Base-by-base conservation (phyloP, 225 moss, liverwort and hornwort genomes). In the Rhytidiadelphus loreus region DNA sequence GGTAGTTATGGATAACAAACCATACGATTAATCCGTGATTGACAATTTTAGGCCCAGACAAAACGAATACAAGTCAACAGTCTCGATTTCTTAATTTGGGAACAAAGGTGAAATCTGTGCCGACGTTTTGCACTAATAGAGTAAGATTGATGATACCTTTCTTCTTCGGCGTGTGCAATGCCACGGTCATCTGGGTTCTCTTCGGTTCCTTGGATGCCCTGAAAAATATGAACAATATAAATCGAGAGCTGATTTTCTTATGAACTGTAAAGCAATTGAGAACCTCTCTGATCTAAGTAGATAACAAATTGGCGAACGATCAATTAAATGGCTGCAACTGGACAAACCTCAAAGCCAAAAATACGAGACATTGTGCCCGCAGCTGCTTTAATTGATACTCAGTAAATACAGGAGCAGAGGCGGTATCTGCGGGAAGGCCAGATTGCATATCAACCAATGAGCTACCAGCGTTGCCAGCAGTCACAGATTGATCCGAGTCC, bases 331-430 rank as follows among this genome's bases (percentile, higher is more conserved):
- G 50, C 78, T 61, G 72, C 83, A 82, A 86, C 57, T 80, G 83
- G 7, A 88, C 91, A 55, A 87, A 93, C 95, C 93, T 95, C 89
- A 95, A 58, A 82, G 92, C 91, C 89, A 92, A 86, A 91, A 92
- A 93, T 62, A 96, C 96, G 76, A 94, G 88, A 83, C 95, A 95
- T 91, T 98, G 98, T 66, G 96, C 98, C 89, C 90, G 96, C 63
- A 98, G 93, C 89, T 96, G 96, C 94, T 95, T 95, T 82, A 96
- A 88, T 83, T 95, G 96, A 89, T 97, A 96, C 35, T 96, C 96
- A 77, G 94, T 91, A 87, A 95, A 96, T 50, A 90, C 89, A 68
- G 92, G 88, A 71, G 64, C 89, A 75, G 86, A 87, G 71, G 86
- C 71, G 30, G 90, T 61, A 60, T 92, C 92, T 44, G 94, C 89